phyloP scores from a whole-genome alignment of 805 yeast species.

The Saccharomycopsis babjevae region DNA sequence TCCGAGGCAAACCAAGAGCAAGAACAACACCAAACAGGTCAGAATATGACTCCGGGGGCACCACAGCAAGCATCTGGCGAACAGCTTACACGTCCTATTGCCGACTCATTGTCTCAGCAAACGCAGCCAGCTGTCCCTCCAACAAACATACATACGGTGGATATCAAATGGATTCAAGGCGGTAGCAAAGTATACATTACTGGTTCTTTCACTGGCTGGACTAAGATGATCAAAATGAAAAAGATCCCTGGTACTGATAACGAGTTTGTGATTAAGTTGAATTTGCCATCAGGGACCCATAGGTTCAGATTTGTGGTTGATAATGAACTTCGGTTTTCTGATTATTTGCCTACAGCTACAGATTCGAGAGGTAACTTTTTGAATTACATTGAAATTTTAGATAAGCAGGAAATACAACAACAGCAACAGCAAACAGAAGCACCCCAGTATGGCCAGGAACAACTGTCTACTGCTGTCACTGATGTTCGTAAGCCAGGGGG shows the following conservation, averaged over 20 bases:
- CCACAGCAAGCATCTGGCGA: slow-evolving; percentile 24
- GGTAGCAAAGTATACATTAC: slow-evolving; percentile 92
- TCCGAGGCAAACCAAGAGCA: not conserved
- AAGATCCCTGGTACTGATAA: slow-evolving; percentile 39
- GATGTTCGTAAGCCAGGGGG: slow-evolving; percentile 2
- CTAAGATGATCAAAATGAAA: slow-evolving; percentile 87
- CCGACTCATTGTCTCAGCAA: not conserved
- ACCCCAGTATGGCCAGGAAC: not conserved
- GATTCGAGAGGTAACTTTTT: slow-evolving; percentile 95
- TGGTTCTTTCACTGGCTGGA: slow-evolving; percentile 97
- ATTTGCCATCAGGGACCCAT: slow-evolving; percentile 85
- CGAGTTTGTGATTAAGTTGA: slow-evolving; percentile 56
- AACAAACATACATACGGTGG: slow-evolving; percentile 34
- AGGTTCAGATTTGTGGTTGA: slow-evolving; percentile 90
- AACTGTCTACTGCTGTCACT: not conserved
- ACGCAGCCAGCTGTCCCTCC: slow-evolving; percentile 7
- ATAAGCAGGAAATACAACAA: slow-evolving; percentile 22
- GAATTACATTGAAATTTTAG: slow-evolving; percentile 68
- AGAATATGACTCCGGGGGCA: not conserved
- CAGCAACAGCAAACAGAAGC: slow-evolving; percentile 18
- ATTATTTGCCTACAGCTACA: slow-evolving; percentile 89
- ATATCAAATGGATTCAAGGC: slow-evolving; percentile 91
- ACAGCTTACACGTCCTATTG: slow-evolving; percentile 9
- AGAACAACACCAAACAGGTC: not conserved
- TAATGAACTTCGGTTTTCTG: slow-evolving; percentile 82